A percentile compares a stretch with the other conserved stretches of the same genome.
Evolutionary conservation across 306 rosid genomes (phyloP).

Genomic region (Medicago truncatula): MtrunA17r5.0-ANR NC_053044.1:44440501-44441000

Average conservation of each 20-base stretch:
- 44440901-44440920: slow-evolving; percentile 37
- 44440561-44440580: slow-evolving; percentile 62
- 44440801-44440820: slow-evolving; percentile 21
- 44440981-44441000: slow-evolving; percentile 28
- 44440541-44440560: slow-evolving; percentile 78
- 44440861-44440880: slow-evolving; percentile 26
- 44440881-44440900: slow-evolving; percentile 27
- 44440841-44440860: neutral
- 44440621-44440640: slow-evolving; percentile 35
- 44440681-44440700: slow-evolving; percentile 38
- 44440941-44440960: slow-evolving; percentile 37
- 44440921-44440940: slow-evolving; percentile 30
- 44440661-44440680: slow-evolving; percentile 33
- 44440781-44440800: slow-evolving; percentile 26
- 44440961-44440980: slow-evolving; percentile 44
- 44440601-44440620: slow-evolving; percentile 38
- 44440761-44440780: slow-evolving; percentile 35
- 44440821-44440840: slow-evolving; percentile 32
- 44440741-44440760: slow-evolving; percentile 34
- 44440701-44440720: slow-evolving; percentile 36
- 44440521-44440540: slow-evolving; percentile 96
- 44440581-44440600: slow-evolving; percentile 37
- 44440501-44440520: slow-evolving; percentile 59
- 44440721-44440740: slow-evolving; percentile 30
- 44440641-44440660: slow-evolving; percentile 24